Evolutionary conservation across 2,329 filamentous ascomycete genomes (phyloP).

Genomic region (Diplodia scrobiculata): DNA sequence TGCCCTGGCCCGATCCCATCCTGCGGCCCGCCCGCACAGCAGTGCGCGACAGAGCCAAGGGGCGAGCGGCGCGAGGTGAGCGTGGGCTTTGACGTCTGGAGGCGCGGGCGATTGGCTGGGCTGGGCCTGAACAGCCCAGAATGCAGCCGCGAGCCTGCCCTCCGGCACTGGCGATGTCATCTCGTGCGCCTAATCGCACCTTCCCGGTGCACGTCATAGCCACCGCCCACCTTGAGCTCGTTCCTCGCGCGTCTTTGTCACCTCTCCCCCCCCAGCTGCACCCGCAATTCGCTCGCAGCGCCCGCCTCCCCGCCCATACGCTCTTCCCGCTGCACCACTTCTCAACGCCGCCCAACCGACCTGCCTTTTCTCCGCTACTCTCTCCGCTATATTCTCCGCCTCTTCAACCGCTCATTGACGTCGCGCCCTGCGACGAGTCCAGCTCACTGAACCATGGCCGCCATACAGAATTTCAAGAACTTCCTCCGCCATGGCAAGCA

Average conservation of each 20-base stretch:
- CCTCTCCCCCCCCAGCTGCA: conserved; percentile 6
- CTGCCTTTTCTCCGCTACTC: conserved; percentile 10
- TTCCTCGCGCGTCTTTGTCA: conserved; percentile 26
- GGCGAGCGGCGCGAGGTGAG: conserved; percentile 14
- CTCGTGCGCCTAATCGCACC: conserved; percentile 23
- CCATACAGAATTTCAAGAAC: conserved; percentile 95
- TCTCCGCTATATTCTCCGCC: background rate
- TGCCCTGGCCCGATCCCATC: conserved; percentile 10
- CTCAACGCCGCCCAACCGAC: conserved; percentile 9
- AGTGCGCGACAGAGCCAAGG: conserved; percentile 9
- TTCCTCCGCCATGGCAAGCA: conserved; percentile 98
- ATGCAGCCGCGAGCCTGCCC: background rate
- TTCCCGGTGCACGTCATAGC: conserved; percentile 25
- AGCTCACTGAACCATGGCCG: conserved; percentile 56
- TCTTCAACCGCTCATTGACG: conserved; percentile 1
- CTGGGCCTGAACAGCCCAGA: conserved; percentile 6
- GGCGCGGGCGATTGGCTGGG: conserved; percentile 21
- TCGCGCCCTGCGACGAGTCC: conserved; percentile 17
- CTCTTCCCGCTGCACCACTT: conserved; percentile 9
- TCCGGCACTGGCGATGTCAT: conserved; percentile 23
- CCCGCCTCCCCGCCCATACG: conserved; percentile 17
- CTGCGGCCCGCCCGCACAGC: conserved; percentile 18
- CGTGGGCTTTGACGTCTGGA: conserved; percentile 15
- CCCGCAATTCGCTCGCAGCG: conserved; percentile 20
- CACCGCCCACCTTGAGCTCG: conserved; percentile 12